Evolutionary conservation across 2,329 filamentous ascomycete genomes (phyloP).

Genomic region (Gyromitra esculenta): DNA sequence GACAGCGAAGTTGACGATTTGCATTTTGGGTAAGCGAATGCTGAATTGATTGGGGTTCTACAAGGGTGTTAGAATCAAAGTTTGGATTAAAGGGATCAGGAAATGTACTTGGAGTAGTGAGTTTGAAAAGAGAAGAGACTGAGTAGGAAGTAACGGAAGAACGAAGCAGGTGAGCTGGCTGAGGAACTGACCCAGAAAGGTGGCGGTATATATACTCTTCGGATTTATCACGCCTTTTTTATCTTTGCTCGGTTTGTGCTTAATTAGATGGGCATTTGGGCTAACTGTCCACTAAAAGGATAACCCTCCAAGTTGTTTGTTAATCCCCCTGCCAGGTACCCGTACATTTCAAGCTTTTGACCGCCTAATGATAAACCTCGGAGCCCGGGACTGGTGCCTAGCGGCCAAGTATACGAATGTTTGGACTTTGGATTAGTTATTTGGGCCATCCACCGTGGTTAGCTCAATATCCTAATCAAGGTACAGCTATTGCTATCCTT

Average conservation of each 20-base stretch:
- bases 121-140: not conserved
- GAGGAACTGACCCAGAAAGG: constrained; percentile 9
- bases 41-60: constrained; percentile 20
- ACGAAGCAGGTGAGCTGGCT: constrained; percentile 21
- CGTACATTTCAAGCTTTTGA: constrained; percentile 39
- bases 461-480: not conserved
- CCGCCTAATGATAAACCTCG: not conserved
- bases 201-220: constrained; percentile 12
- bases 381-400: constrained; percentile 11
- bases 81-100: not conserved
- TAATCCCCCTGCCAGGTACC: constrained; percentile 14
- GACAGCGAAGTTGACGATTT: constrained; percentile 32
- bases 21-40: constrained; percentile 17
- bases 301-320: not conserved
- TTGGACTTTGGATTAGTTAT: not conserved
- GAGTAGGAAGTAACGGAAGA: constrained; percentile 22
- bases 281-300: constrained; percentile 1
- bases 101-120: constrained; percentile 23
- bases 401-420: too few species aligned
- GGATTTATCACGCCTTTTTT: not conserved
- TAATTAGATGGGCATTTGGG: not conserved
- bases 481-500: not conserved
- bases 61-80: not conserved
- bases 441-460: not conserved
- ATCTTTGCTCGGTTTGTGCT: not conserved